Conservation (phyloP, 2,329 filamentous ascomycete species). For the Eutypella sp. region DNA sequence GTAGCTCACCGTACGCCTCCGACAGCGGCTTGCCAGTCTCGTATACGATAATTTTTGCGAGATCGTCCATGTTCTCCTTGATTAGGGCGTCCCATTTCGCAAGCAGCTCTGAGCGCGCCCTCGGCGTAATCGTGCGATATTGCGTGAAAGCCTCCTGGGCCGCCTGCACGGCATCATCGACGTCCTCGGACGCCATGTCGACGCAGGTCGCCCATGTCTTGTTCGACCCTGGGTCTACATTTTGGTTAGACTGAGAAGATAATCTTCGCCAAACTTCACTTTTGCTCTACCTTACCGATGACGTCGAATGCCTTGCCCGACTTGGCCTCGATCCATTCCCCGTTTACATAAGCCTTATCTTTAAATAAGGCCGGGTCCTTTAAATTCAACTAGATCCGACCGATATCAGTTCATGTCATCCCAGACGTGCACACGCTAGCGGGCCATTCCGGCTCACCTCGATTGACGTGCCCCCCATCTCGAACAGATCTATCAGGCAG, state of each 20-base stretch:
- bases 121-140: constrained; percentile 56
- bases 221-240: constrained; percentile 40
- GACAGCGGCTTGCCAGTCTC: constrained; percentile 55
- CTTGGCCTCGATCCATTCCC: constrained; percentile 51
- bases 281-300: constrained; percentile 32
- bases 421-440: neutral
- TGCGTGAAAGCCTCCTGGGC: constrained; percentile 56
- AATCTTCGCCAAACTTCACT: neutral
- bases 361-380: constrained; percentile 50
- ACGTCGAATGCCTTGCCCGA: constrained; percentile 54
- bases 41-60: constrained; percentile 58
- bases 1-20: constrained; percentile 50
- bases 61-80: constrained; percentile 54
- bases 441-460: no score
- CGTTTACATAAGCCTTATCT: constrained; percentile 47
- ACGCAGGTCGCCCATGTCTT: constrained; percentile 37
- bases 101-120: constrained; percentile 56
- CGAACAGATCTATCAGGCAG: no score
- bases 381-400: constrained; percentile 35
- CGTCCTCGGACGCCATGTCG: constrained; percentile 50
- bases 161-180: constrained; percentile 53
- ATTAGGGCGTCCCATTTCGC: constrained; percentile 63
- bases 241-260: neutral
- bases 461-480: neutral
- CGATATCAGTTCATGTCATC: constrained; percentile 1